phyloP scores from a whole-genome alignment of 768 basidiomycete genomes.

The Saitozyma podzolica region DNA sequence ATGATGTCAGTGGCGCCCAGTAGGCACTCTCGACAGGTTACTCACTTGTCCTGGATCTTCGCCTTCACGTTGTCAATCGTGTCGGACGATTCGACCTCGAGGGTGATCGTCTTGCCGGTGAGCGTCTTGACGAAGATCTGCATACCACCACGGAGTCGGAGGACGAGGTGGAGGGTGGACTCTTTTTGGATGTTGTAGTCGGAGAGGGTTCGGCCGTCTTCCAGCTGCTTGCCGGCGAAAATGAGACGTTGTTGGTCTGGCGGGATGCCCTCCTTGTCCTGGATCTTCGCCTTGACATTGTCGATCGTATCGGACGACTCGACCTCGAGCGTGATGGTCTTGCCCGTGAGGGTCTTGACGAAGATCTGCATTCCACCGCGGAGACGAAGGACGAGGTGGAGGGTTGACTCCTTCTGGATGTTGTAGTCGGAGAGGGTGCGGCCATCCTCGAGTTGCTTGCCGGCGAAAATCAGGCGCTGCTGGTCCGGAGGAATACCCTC shows the following conservation, averaged over 20 bases:
- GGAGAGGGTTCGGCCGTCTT: slow-evolving; percentile 84
- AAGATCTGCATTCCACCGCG: slow-evolving; percentile 80
- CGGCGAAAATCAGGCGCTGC: slow-evolving; percentile 87
- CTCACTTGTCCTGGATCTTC: slow-evolving; percentile 49
- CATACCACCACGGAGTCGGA: slow-evolving; percentile 86
- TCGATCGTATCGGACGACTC: slow-evolving; percentile 92
- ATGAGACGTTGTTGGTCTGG: slow-evolving; percentile 83
- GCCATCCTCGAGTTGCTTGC: slow-evolving; percentile 88
- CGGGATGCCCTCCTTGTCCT: slow-evolving; percentile 66
- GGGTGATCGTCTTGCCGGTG: slow-evolving; percentile 40
- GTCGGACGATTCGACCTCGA: slow-evolving; percentile 43
- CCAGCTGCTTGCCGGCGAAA: slow-evolving; percentile 88
- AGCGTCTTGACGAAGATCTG: slow-evolving; percentile 51
- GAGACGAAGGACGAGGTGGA: slow-evolving; percentile 68
- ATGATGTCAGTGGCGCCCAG: background rate
- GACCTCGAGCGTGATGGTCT: slow-evolving; percentile 61
- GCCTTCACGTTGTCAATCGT: slow-evolving; percentile 50
- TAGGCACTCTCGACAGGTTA: background rate
- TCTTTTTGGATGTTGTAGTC: slow-evolving; percentile 63
- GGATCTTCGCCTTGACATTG: slow-evolving; percentile 90
- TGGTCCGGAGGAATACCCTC: slow-evolving; percentile 95
- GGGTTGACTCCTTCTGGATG: slow-evolving; percentile 53
- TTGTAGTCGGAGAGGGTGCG: slow-evolving; percentile 82
- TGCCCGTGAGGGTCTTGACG: slow-evolving; percentile 54
- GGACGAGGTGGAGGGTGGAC: slow-evolving; percentile 58